Evolutionary conservation across 345 rosid genomes (phyloP).

Genomic region (Hibiscus mutabilis): DNA sequence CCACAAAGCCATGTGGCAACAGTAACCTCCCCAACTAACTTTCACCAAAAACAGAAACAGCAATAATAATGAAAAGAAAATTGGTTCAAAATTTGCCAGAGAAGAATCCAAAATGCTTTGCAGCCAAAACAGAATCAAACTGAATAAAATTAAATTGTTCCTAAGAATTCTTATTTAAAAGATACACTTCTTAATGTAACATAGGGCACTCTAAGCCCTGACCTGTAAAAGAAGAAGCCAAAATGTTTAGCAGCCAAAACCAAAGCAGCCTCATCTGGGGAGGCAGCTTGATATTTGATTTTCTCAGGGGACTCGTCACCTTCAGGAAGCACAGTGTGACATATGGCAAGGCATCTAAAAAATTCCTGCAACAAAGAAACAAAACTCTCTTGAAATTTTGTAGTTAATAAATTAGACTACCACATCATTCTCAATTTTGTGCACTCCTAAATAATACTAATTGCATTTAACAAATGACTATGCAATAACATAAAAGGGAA

Average conservation of each 20-base stretch:
- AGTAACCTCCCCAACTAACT: constrained; percentile 6
- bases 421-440: neutral
- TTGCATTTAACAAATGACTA: neutral
- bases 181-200: neutral
- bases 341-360: constrained; percentile 97
- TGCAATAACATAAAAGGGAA: neutral
- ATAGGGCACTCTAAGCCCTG: constrained; percentile 28
- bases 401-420: neutral
- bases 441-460: neutral
- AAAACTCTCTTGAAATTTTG: constrained; percentile 7
- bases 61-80: neutral
- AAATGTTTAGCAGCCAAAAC: constrained; percentile 97
- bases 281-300: constrained; percentile 94
- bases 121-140: neutral
- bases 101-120: neutral
- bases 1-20: constrained; percentile 11
- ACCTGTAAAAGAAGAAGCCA: constrained; percentile 97
- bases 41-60: constrained; percentile 6
- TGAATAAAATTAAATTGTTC: neutral
- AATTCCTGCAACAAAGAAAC: constrained; percentile 57
- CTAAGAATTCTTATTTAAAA: neutral
- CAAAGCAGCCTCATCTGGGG: constrained; percentile 98
- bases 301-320: constrained; percentile 96
- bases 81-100: neutral
- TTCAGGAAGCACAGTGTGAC: constrained; percentile 99